Conservation (phyloP, 306 rosid species). For the Hylodesmum podocarpum region DNA sequence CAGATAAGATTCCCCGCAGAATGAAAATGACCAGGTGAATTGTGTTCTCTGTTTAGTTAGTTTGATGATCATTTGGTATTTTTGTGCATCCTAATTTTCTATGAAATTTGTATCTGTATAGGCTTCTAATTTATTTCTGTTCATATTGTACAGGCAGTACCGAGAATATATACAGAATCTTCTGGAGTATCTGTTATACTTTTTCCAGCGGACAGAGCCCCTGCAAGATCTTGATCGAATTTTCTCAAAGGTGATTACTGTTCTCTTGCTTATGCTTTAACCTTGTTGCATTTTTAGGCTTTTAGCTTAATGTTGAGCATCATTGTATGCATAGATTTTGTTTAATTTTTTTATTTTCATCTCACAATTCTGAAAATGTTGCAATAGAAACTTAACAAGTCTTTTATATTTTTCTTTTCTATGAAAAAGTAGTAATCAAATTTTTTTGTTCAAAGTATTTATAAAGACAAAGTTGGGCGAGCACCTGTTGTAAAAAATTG, state of each 20-base stretch:
- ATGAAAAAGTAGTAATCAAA: too few species aligned
- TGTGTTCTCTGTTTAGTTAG: neutral
- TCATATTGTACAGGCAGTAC: conserved; percentile 64
- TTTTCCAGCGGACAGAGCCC: conserved; percentile 92
- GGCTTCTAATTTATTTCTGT: conserved; percentile 14
- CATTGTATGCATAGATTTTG: neutral
- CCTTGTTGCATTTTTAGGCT: neutral
- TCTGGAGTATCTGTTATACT: conserved; percentile 62
- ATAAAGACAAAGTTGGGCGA: too few species aligned
- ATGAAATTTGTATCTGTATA: neutral
- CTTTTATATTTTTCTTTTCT: too few species aligned
- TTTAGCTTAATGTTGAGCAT: conserved; percentile 22
- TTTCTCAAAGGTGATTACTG: conserved; percentile 61
- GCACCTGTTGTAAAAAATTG: too few species aligned
- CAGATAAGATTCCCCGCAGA: conserved; percentile 69
- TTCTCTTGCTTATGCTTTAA: conserved; percentile 9
- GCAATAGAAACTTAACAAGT: neutral
- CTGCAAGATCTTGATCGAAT: conserved; percentile 88
- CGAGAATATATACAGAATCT: conserved; percentile 73
- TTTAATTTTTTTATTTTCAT: neutral
- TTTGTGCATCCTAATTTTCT: neutral
- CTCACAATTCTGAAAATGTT: neutral
- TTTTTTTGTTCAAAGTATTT: too few species aligned
- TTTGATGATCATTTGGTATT: too few species aligned
- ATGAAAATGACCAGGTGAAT: conserved; percentile 58